Evolutionary conservation across 1,284 basidiomycete genomes (phyloP).

Genomic region (Bjerkandera adusta): DNA sequence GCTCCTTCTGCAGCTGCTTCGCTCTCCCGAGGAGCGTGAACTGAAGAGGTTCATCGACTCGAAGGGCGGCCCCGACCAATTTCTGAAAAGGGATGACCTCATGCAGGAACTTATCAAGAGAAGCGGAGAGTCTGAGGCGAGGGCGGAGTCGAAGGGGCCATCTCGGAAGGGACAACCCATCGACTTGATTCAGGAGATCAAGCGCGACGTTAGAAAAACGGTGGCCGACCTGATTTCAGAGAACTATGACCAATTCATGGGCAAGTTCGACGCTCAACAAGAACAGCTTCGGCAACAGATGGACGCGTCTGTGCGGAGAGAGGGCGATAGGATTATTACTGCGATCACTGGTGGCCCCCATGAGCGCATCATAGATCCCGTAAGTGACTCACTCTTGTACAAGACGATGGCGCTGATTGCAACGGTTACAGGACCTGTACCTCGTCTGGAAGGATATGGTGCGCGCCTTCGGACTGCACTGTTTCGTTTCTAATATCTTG

Average conservation of each 20-base stretch:
- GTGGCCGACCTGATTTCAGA: constrained; percentile 3
- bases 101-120: background rate
- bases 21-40: constrained; percentile 1
- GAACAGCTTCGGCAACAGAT: background rate
- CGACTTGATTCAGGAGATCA: background rate
- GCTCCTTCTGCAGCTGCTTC: constrained; percentile 1
- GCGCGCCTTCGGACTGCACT: background rate
- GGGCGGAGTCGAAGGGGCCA: background rate
- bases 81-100: background rate
- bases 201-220: background rate
- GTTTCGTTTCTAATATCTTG: background rate
- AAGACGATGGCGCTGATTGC: background rate
- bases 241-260: constrained; percentile 4
- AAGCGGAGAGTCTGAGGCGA: background rate
- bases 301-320: background rate
- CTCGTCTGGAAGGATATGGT: constrained; percentile 7
- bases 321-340: constrained; percentile 4
- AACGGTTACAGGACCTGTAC: background rate
- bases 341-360: constrained; percentile 4
- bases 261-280: constrained; percentile 4
- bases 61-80: constrained; percentile 1
- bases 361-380: constrained; percentile 1
- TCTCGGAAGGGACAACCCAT: background rate
- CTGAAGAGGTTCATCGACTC: constrained; percentile 1
- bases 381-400: background rate